Evolutionary conservation across 2,329 filamentous ascomycete species (phyloP).

Genomic region (Daldinia sp.): DNA sequence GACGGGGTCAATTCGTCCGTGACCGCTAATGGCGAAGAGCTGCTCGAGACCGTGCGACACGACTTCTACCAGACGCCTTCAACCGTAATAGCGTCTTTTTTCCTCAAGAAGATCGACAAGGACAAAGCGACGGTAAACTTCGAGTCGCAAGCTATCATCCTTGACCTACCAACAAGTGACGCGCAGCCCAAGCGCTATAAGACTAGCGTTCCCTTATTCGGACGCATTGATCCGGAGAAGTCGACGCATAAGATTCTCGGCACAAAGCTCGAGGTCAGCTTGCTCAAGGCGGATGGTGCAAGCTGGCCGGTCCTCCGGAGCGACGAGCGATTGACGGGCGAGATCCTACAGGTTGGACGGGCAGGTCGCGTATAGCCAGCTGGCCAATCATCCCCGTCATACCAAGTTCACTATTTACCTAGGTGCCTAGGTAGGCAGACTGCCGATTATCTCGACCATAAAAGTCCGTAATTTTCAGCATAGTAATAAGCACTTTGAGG

Average conservation of each 20-base stretch:
- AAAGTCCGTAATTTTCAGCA: background rate
- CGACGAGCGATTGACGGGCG: slow-evolving; percentile 72
- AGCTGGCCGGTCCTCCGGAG: slow-evolving; percentile 88
- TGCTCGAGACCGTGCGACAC: slow-evolving; percentile 78
- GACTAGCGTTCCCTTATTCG: slow-evolving; percentile 77
- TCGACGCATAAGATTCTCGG: slow-evolving; percentile 83
- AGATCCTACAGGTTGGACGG: slow-evolving; percentile 89
- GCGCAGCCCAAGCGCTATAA: slow-evolving; percentile 79
- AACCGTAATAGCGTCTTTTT: slow-evolving; percentile 88
- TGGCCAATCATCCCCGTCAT: background rate
- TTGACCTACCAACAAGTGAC: slow-evolving; percentile 89
- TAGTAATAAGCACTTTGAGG: background rate
- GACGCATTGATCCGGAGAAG: slow-evolving; percentile 75
- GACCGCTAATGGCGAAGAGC: slow-evolving; percentile 69
- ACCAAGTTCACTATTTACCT: background rate
- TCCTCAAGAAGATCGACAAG: slow-evolving; percentile 97
- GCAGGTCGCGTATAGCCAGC: slow-evolving; percentile 66
- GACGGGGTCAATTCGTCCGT: slow-evolving; percentile 46
- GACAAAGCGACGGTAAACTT: slow-evolving; percentile 78
- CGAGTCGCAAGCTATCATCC: slow-evolving; percentile 65
- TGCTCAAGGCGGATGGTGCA: slow-evolving; percentile 75
- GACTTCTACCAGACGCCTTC: slow-evolving; percentile 95
- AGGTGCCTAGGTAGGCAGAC: too few species aligned
- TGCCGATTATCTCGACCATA: background rate
- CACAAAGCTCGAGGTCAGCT: slow-evolving; percentile 84